Evolutionary conservation across 2,329 filamentous ascomycete genomes (phyloP), one percentile per base, ranked within the genome.

Genomic region (Mycosphaerella sp.): DNA sequence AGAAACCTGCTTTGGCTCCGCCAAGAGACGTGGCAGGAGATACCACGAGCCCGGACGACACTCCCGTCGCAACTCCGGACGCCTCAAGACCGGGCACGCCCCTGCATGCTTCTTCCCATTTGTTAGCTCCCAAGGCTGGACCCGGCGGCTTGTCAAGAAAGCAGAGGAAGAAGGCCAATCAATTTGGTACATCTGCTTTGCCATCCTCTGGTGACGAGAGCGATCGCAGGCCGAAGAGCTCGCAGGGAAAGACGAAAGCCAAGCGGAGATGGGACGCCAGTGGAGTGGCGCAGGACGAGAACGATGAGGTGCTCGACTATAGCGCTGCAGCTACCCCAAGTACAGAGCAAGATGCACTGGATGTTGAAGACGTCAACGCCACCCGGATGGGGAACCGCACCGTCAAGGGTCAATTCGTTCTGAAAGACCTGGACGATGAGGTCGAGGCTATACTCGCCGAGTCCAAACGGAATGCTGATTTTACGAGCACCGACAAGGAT

Each of bases 391-490:
- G 93, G 36, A 87, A 81, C 36, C 85, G 83, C 66, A 95, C 87
- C 11, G 81, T 80, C 49, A 91, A 92, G 73, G 93, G 93, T 48
- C 88, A 96, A 67, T 98, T 97, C 65, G 85, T 97, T 46, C 76
- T 98, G 59, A 95, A 88, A 67, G 93, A 98, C 66, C 74, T 98
- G 6, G 92, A 91, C 57, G 89, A 95, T 62, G 90, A 98, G 72
- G 89, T 98, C 12, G 85, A 95, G 65, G 86, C 84, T 36, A 96
- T 98, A 53, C 78, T 98, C 43, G 83, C 89, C 34, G 82, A 85
- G 21, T 89, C 89, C n/a, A 84, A 89, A 63, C 81, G 81, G 12
- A 81, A 80, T 58, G 78, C 80, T 46, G 65, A 76, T 2, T 77
- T 78, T 48, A 61, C 68, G 2, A 64, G 68, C 17, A 53, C 68